Base-by-base conservation (phyloP, 148 eudicot species). In the Diospyros lotus region DNA sequence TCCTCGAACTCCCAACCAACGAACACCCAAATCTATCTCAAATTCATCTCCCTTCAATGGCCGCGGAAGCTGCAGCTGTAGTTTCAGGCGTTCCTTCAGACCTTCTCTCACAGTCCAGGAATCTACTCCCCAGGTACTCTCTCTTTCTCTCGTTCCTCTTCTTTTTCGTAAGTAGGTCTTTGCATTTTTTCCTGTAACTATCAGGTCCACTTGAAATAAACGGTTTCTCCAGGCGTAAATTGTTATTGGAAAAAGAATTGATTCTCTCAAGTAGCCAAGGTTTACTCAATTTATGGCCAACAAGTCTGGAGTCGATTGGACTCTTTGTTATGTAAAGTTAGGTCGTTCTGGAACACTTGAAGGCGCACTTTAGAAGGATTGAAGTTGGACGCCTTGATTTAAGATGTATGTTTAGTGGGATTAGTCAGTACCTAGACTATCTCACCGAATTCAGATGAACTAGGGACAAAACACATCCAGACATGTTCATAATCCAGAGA, bases 111-210 rank as follows among this genome's bases (percentile, higher is more conserved):
- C 75, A 58, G 53, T 72, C 42, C 42, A 67, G 1, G 51, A 11
- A 39, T 59, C 65, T 44, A 18, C 54, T 9, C 15, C 15, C 54
- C 64, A 72, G 17, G 75, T 72, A 72, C n/a, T 46, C 28, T 58
- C 73, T 72, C 65, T 58, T 42, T 43, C 74, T 43, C 46, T 4
- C 15, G 4, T 40, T 46, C 71, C 28, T 56, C 12, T 10, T 9
- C 15, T 56, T 10, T 56, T 10, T 56, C 59, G 28, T 28, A 28
- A 28, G 0, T 28, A 28, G 28, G 28, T 28, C 28, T 28, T 28
- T 28, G 28, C 28, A 28, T 28, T 17, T 51, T 5, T 51, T n/a
- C 5, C 9, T 11, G 28, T 28, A 28, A 28, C 28, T 28, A 28
- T 28, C 28, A 0, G 28, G 28, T 0, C 28, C 28, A 28, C 28